Conservation (phyloP, 2,329 filamentous ascomycete genomes). For the Alternaria rosae region DNA sequence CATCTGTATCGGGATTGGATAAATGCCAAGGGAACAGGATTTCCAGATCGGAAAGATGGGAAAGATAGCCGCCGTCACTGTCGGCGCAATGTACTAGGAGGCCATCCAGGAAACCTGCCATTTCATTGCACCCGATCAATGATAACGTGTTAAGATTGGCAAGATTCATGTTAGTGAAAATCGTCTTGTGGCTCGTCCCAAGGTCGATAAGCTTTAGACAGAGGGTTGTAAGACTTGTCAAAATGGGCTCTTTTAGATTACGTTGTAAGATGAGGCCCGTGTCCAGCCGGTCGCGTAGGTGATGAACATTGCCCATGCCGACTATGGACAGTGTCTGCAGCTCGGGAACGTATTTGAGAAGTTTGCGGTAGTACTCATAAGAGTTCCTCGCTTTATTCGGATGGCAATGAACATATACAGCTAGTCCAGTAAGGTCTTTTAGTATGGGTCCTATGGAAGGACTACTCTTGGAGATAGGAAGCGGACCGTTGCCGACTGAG, state of each 20-base stretch:
- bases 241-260: background rate
- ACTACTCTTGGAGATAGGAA: background rate
- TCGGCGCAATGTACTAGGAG: background rate
- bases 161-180: background rate
- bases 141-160: background rate
- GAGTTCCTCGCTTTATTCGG: background rate
- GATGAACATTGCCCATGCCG: background rate
- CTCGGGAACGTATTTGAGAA: background rate
- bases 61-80: background rate
- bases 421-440: background rate
- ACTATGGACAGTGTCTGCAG: background rate
- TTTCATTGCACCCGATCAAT: background rate
- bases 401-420: background rate
- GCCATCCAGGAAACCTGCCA: background rate
- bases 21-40: background rate
- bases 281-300: background rate
- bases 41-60: background rate
- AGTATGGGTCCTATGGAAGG: background rate
- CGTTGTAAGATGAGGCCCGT: background rate
- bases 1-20: background rate
- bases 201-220: background rate
- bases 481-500: background rate
- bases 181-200: background rate
- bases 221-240: background rate
- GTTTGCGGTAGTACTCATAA: background rate